phyloP scores from a whole-genome alignment of 1,284 basidiomycete genomes.

The Pseudozyma thailandica region DNA sequence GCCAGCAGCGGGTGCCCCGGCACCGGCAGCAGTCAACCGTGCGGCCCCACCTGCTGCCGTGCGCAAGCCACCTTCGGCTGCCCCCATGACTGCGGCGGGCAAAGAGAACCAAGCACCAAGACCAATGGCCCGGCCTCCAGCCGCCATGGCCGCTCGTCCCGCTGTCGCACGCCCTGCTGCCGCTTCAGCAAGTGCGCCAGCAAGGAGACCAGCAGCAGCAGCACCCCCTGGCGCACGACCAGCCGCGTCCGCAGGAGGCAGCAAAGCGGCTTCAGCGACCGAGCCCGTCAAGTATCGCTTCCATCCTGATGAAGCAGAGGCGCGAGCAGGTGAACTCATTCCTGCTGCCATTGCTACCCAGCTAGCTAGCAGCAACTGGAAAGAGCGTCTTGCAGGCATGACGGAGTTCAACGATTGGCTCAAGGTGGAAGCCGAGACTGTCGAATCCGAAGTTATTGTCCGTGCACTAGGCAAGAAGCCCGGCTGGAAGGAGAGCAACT shows the following conservation, averaged over 20 bases:
- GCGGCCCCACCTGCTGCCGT: conserved; percentile 24
- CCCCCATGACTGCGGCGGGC: conserved; percentile 20
- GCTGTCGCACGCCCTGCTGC: conserved; percentile 26
- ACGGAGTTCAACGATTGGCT: conserved; percentile 89
- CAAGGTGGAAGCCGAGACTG: conserved; percentile 75
- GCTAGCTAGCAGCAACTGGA: conserved; percentile 90
- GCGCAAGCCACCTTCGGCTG: conserved; percentile 29
- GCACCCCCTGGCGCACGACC: conserved; percentile 64
- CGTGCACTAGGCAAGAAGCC: conserved; percentile 89
- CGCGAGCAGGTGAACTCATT: conserved; percentile 79
- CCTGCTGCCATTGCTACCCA: conserved; percentile 79
- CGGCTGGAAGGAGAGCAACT: conserved; percentile 98
- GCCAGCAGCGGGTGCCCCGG: conserved; percentile 19
- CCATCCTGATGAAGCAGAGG: conserved; percentile 90
- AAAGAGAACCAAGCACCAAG: conserved; percentile 44
- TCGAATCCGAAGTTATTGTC: conserved; percentile 90
- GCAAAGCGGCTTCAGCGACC: conserved; percentile 73
- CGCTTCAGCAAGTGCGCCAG: conserved; percentile 51
- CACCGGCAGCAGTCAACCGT: conserved; percentile 28
- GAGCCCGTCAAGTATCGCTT: conserved; percentile 89
- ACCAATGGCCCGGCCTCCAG: conserved; percentile 28
- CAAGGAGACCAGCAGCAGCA: conserved; percentile 72
- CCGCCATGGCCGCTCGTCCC: conserved; percentile 17
- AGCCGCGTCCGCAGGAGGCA: conserved; percentile 70
- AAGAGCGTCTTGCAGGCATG: conserved; percentile 84